Base-by-base conservation (phyloP, 2,329 filamentous ascomycete species). In the Aureobasidium sp. region DNA sequence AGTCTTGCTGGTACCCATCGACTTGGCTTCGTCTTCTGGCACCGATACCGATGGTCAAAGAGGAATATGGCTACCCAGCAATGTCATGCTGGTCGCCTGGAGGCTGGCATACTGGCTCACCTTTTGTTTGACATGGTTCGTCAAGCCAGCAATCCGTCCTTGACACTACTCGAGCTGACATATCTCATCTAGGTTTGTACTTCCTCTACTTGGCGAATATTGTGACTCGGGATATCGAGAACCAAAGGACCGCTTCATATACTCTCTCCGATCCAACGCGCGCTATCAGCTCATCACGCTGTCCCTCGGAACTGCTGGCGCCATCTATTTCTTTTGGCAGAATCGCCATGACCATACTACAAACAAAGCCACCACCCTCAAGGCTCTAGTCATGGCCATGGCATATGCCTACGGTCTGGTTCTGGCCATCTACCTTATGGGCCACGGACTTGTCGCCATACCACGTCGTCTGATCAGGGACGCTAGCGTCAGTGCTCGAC, bases 81-180 rank as follows among this genome's bases (percentile, higher is more conserved):
- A 86, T 55, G 83, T 92, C 31, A 80, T 97, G 53, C 80, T 95
- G 70, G 90, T 97, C 27, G 88, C 88, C 63, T 99, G 94, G 94
- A 85, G 93, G 71, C 93, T 99, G 66, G 88, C 89, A 22, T 99
- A 99, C 77, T 99, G 94, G 94, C 80, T 99, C 61, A 97, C 93
- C 0, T 99, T 99, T 76, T 86, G 87, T 56, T 78, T 99, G 70
- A 97, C 93, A 62, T 99, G 94, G 94, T 93, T 79, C 56, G 81
- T 41, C 22, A 5, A 36, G 8, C 27, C 22, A 6, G 41, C 8
- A n/a, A 34, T n/a, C 22, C 22, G 3, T 5, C 5, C n/a, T 25
- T 5, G 2, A 20, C 17, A 36, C 6, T 25, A 14, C 14, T n/a
- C 22, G 3, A 31, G 27, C 51, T 55, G 22, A 62, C 48, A 39